Evolutionary conservation across 306 rosid genomes (phyloP).

Genomic region (Trichosanthes cucumerina): DNA sequence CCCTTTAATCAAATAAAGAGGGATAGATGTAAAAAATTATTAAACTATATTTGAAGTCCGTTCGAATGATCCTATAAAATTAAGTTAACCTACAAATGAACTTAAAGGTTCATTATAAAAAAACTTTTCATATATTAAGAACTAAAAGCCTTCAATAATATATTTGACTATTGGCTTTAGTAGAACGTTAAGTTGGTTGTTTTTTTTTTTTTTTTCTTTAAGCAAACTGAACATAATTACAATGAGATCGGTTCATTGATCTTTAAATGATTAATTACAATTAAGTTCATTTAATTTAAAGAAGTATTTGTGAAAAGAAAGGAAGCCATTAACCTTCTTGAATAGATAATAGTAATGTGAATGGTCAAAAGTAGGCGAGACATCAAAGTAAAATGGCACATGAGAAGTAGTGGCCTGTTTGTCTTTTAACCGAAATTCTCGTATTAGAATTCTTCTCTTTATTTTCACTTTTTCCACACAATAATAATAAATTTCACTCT

Average conservation of each 20-base stretch:
- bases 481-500: neutral
- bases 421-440: conserved; percentile 5
- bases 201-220: neutral
- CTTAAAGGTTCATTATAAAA: too few relatives aligned
- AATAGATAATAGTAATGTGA: neutral
- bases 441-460: neutral
- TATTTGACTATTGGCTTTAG: neutral
- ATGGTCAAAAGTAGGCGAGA: neutral
- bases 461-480: neutral
- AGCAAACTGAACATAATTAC: neutral
- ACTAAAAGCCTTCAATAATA: neutral
- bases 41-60: too few relatives aligned
- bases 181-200: neutral
- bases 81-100: too few relatives aligned
- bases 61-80: too few relatives aligned
- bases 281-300: neutral
- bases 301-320: neutral
- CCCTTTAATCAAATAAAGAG: too few relatives aligned
- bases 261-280: neutral
- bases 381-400: neutral
- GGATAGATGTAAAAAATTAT: too few relatives aligned
- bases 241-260: neutral
- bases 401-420: neutral
- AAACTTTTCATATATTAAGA: neutral
- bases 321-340: neutral